phyloP scores from a whole-genome alignment of 176 grass and related monocot species.

The Pontederia crassipes region DNA sequence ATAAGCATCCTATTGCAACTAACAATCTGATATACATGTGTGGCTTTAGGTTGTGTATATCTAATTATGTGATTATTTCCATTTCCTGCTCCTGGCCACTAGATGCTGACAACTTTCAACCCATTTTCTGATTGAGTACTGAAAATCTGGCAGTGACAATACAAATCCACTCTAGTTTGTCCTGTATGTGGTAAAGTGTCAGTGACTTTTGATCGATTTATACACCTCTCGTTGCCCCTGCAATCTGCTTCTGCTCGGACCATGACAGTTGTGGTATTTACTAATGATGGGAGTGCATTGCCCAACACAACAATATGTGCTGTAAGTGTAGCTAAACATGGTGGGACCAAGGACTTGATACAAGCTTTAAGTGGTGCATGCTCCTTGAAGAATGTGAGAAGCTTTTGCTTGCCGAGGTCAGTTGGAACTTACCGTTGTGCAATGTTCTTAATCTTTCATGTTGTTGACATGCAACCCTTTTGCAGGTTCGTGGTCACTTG shows the following conservation, averaged over 20 bases:
- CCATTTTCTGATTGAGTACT: not conserved
- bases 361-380: conserved; percentile 17
- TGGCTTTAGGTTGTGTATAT: no score
- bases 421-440: not conserved
- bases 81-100: conserved; percentile 7
- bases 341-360: conserved; percentile 4
- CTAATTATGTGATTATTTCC: not conserved
- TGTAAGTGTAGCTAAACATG: conserved; percentile 12
- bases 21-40: no score
- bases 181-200: conserved; percentile 16
- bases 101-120: not conserved
- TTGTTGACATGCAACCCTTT: not conserved
- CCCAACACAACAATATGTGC: conserved; percentile 4
- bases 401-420: conserved; percentile 15
- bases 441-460: not conserved
- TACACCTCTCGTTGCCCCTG: conserved; percentile 11
- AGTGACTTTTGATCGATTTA: conserved; percentile 18
- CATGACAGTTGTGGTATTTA: conserved; percentile 15
- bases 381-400: conserved; percentile 11
- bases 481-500: conserved; percentile 71
- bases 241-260: conserved; percentile 7
- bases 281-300: not conserved
- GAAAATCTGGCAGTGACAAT: conserved; percentile 21
- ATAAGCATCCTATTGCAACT: no score
- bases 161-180: conserved; percentile 16